Percentiles rank a stretch among this genome's conserved stretches.
Evolutionary conservation across 148 eudicot species (phyloP).

Genomic region (Camellia lanceoleosa): DNA sequence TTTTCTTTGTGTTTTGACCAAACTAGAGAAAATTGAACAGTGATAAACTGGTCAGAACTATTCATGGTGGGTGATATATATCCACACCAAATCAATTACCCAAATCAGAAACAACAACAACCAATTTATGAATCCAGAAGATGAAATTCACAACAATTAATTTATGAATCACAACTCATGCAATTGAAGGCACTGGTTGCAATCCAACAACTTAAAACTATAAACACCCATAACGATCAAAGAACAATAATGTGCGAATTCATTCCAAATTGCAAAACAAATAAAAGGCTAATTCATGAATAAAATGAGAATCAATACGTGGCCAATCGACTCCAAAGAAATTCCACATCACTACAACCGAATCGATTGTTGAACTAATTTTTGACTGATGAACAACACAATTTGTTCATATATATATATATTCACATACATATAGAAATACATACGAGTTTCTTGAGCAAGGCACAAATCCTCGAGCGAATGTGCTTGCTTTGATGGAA

Average conservation of each 20-base stretch:
- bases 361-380: too few relatives aligned
- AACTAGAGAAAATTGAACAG: too few relatives aligned
- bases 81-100: too few relatives aligned
- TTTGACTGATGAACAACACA: not conserved
- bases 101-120: too few relatives aligned
- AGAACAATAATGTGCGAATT: not conserved
- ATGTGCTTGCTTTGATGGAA: slow-evolving; percentile 66
- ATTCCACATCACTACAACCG: too few relatives aligned
- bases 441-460: slow-evolving; percentile 56
- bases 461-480: slow-evolving; percentile 70
- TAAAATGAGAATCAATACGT: slow-evolving; percentile 6
- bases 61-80: too few relatives aligned
- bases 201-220: slow-evolving; percentile 15
- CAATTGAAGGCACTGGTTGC: slow-evolving; percentile 49
- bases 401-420: not conserved
- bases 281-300: not conserved
- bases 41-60: too few relatives aligned
- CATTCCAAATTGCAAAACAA: slow-evolving; percentile 4
- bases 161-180: too few relatives aligned
- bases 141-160: too few relatives aligned
- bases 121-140: too few relatives aligned
- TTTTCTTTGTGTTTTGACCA: too few relatives aligned
- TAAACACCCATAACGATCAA: not conserved
- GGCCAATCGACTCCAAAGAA: not conserved
- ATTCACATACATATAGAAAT: not conserved